Base-by-base conservation (phyloP, 2,329 filamentous ascomycete species). In the Ophiocordyceps camponoti-floridani region DNA sequence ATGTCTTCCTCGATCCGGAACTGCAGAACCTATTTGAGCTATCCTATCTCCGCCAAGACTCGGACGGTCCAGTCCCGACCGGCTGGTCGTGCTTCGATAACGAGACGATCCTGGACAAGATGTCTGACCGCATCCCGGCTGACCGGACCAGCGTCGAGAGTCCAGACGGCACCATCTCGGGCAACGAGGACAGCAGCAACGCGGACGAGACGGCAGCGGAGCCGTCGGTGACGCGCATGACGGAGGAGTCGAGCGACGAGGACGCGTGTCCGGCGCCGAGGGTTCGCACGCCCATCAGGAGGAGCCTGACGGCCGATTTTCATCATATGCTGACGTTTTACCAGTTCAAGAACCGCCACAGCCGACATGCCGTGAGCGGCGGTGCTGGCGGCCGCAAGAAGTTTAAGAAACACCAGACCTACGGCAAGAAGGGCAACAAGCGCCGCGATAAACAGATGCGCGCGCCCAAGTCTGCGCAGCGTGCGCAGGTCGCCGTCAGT, bases 1-100 rank as follows among this genome's bases (percentile, higher is more conserved):
- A 57, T 46, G 66, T 59, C 45, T 79, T 75, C 49, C 72, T 96
- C 23, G 72, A 75, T 1, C 64, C 73, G 1, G 62, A 68, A 18
- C 67, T 84, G 37, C 81, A 79, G 55, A 79, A 77, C 46, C 64
- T 95, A 14, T 96, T 96, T 56, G 76, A 83, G 13, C 63, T 94
- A 51, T 77, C 78, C 56, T 82, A 83, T 54, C 77, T 81, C 48
- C 59, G 64, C 19, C 72, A 72, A 44, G 49, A 51, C 9, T 61
- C 63, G 1, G 70, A 71, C 19, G 73, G 78, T 23, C 61, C 70
- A 18, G 67, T 93, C 11, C 81, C 84, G 0, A 79, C 76, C 4
- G 84, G 83, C 1, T 88, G 79, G 73, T 73, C 73, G 19, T 64
- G 63, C 2, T 62, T 83, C 2, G 72, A 78, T 14, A 72, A 79